phyloP scores from a whole-genome alignment of 2,329 filamentous ascomycete species.

The Setomelanomma holmii region DNA sequence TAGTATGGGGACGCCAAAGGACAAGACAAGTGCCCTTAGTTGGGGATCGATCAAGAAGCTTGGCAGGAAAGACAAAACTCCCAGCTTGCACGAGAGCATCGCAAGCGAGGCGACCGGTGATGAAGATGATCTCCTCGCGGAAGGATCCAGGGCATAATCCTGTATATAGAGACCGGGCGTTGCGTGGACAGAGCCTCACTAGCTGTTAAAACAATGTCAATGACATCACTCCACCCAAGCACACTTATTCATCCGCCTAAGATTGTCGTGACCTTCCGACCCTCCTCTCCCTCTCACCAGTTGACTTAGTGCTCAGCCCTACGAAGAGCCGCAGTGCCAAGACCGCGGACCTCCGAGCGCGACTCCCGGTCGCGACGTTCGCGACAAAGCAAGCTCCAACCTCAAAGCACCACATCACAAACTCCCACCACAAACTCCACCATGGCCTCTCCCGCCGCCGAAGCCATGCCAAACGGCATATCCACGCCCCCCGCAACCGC shows the following conservation, averaged over 20 bases:
- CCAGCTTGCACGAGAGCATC: constrained; percentile 56
- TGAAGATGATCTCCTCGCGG: constrained; percentile 38
- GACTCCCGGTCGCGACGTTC: background rate
- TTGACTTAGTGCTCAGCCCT: constrained; percentile 9
- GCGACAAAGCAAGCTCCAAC: constrained; percentile 1
- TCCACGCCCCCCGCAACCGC: constrained; percentile 47
- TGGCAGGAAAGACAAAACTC: constrained; percentile 54
- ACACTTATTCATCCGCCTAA: no score
- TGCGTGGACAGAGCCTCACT: no score
- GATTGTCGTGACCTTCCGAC: constrained; percentile 6
- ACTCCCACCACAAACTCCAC: constrained; percentile 4
- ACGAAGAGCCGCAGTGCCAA: constrained; percentile 18
- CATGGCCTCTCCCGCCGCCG: constrained; percentile 49
- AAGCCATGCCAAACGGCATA: constrained; percentile 46
- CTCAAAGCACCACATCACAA: constrained; percentile 7
- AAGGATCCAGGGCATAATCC: constrained; percentile 14
- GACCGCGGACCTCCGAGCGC: constrained; percentile 4
- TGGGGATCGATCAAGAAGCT: constrained; percentile 56
- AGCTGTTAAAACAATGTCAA: no score
- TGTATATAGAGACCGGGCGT: background rate
- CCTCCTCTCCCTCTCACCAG: constrained; percentile 12
- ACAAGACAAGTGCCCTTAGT: constrained; percentile 48
- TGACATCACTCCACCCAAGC: background rate
- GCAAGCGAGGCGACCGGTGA: constrained; percentile 50
- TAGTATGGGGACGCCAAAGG: constrained; percentile 46